phyloP scores from a whole-genome alignment of 2,329 filamentous ascomycete species.

The Colletotrichum navitas region DNA sequence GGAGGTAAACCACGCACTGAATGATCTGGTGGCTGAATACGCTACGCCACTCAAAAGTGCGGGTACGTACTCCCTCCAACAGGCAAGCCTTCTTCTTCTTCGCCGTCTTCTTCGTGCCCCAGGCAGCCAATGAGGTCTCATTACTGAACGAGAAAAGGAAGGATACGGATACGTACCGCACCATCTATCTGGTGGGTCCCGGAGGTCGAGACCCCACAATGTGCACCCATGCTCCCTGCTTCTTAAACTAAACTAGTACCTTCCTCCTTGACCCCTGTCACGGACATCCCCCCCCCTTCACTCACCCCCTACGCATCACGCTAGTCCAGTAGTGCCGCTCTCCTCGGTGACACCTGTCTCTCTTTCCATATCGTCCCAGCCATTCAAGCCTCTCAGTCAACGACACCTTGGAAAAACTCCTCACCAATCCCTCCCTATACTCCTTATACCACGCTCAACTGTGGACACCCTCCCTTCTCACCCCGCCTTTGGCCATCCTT shows the following conservation, averaged over 20 bases:
- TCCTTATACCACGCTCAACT: conserved; percentile 22
- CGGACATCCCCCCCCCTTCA: conserved; percentile 31
- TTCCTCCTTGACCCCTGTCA: conserved; percentile 28
- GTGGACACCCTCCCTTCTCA: conserved; percentile 25
- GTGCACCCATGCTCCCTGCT: conserved; percentile 29
- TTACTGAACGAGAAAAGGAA: conserved; percentile 22
- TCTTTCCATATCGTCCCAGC: conserved; percentile 37
- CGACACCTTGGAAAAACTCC: conserved; percentile 40
- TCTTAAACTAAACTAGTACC: neutral
- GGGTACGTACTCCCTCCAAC: conserved; percentile 9
- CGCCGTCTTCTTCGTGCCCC: conserved; percentile 11
- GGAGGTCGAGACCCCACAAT: conserved; percentile 4
- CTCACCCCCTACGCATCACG: neutral
- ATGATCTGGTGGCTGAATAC: neutral
- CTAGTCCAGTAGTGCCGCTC: conserved; percentile 19
- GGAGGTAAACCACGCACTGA: neutral
- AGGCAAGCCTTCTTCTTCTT: conserved; percentile 18
- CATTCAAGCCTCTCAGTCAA: conserved; percentile 36
- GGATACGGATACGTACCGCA: conserved; percentile 29
- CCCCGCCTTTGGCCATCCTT: conserved; percentile 39
- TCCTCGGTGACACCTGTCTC: conserved; percentile 40
- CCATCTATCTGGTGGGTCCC: conserved; percentile 20
- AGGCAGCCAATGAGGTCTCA: conserved; percentile 19
- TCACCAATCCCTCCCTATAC: conserved; percentile 37
- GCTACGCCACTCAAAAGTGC: neutral